phyloP scores from a whole-genome alignment of 306 rosid species.

The Cercis canadensis region DNA sequence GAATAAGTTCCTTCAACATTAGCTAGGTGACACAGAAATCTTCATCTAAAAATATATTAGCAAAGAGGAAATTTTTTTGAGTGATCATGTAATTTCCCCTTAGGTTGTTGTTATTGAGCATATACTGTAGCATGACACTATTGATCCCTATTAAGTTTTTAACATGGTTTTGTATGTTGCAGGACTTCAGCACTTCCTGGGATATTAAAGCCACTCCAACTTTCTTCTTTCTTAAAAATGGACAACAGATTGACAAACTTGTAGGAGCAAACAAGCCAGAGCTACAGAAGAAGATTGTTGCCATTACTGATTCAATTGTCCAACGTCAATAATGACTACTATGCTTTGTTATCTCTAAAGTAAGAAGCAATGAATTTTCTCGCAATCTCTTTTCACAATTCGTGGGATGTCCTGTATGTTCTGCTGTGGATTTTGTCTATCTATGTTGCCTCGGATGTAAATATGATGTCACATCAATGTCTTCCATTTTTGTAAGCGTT shows the following conservation, averaged over 20 bases:
- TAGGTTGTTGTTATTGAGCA: too few species aligned
- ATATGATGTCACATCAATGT: slow-evolving; percentile 30
- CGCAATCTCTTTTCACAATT: slow-evolving; percentile 1
- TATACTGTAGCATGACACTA: slow-evolving; percentile 2
- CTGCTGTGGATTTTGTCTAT: slow-evolving; percentile 26
- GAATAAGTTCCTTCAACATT: too few species aligned
- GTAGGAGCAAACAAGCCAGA: slow-evolving; percentile 97
- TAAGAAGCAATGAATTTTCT: slow-evolving; percentile 12
- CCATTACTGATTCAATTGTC: slow-evolving; percentile 55
- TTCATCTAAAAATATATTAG: background rate
- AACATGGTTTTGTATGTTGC: slow-evolving; percentile 40
- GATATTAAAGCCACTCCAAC: slow-evolving; percentile 99
- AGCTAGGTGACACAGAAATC: slow-evolving; percentile 1
- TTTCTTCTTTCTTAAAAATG: slow-evolving; percentile 89
- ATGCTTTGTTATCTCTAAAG: slow-evolving; percentile 17
- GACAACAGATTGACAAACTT: slow-evolving; percentile 88
- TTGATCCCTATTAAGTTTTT: slow-evolving; percentile 2
- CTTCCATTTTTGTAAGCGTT: background rate
- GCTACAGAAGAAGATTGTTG: slow-evolving; percentile 74
- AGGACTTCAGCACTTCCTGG: slow-evolving; percentile 97
- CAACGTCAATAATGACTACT: slow-evolving; percentile 33
- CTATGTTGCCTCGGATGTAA: slow-evolving; percentile 34
- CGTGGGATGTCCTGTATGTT: slow-evolving; percentile 23
- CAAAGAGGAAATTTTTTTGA: slow-evolving; percentile 3
- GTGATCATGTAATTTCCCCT: too few species aligned